Evolutionary conservation across 371 early-diverging fungal species (phyloP).

Genomic region (Coemansia linderi): DNA sequence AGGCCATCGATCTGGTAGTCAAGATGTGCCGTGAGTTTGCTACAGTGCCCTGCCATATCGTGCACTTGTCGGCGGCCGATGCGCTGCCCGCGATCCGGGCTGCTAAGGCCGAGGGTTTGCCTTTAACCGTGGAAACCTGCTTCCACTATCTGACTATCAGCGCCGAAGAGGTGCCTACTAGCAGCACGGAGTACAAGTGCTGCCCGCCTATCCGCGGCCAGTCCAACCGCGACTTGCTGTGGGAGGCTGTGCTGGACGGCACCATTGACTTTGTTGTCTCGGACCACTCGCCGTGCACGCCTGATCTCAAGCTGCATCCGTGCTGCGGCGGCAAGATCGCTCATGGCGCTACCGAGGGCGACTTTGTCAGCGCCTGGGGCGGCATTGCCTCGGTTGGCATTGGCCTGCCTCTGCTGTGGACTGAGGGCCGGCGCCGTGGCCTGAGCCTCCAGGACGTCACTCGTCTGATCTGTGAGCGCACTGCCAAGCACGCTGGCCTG

Average conservation of each 20-base stretch:
- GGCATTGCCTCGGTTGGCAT: slow-evolving; percentile 84
- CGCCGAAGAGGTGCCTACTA: slow-evolving; percentile 70
- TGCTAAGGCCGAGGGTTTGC: slow-evolving; percentile 71
- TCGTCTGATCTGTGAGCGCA: slow-evolving; percentile 67
- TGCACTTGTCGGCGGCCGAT: slow-evolving; percentile 76
- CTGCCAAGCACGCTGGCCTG: slow-evolving; percentile 67
- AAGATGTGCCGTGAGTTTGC: slow-evolving; percentile 67
- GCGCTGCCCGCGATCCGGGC: slow-evolving; percentile 73
- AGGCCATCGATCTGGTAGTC: slow-evolving; percentile 75
- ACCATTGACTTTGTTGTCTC: slow-evolving; percentile 82
- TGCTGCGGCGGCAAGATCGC: slow-evolving; percentile 47
- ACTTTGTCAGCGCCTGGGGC: slow-evolving; percentile 82
- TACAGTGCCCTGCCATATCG: slow-evolving; percentile 76
- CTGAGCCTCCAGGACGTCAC: slow-evolving; percentile 65
- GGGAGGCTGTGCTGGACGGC: slow-evolving; percentile 76
- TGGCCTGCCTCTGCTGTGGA: slow-evolving; percentile 78
- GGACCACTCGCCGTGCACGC: slow-evolving; percentile 83
- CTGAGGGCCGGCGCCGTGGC: slow-evolving; percentile 73
- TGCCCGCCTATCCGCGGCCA: slow-evolving; percentile 83
- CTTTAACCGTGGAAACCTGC: slow-evolving; percentile 80
- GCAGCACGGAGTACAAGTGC: slow-evolving; percentile 82
- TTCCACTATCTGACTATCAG: slow-evolving; percentile 76
- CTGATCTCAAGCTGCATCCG: slow-evolving; percentile 67
- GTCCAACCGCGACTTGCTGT: slow-evolving; percentile 69
- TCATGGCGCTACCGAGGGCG: slow-evolving; percentile 60